These are phyloP conservation scores for Theileria luwenshuni DNA, from an alignment of 169 alveolate species.

Conservation along the genomic window DNA sequence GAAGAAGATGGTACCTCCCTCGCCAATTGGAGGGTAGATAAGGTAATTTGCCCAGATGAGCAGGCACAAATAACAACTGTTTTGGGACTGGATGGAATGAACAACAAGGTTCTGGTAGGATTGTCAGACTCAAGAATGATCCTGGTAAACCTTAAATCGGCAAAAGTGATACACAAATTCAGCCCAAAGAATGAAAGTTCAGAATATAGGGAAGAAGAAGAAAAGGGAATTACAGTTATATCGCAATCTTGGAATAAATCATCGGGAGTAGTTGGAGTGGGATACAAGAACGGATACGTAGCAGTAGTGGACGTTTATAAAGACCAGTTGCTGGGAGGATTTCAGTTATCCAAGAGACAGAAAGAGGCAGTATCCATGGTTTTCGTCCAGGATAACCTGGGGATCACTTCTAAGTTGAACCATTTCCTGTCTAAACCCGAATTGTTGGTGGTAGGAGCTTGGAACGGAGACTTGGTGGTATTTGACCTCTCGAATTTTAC, in stretches of 20 bases:
- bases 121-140: conserved; percentile 60
- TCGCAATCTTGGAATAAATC: conserved; percentile 60
- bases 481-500: conserved; percentile 53
- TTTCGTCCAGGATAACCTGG: conserved; percentile 48
- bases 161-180: conserved; percentile 64
- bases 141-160: conserved; percentile 68
- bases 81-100: conserved; percentile 70
- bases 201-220: conserved; percentile 25
- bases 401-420: conserved; percentile 10
- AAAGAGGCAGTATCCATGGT: conserved; percentile 34
- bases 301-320: conserved; percentile 40
- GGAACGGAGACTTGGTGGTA: conserved; percentile 48
- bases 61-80: conserved; percentile 41
- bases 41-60: conserved; percentile 43
- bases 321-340: conserved; percentile 54
- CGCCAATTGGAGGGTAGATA: conserved; percentile 41
- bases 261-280: conserved; percentile 66
- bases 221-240: conserved; percentile 51
- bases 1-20: conserved; percentile 20
- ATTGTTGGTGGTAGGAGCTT: conserved; percentile 47
- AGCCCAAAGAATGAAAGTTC: conserved; percentile 18
- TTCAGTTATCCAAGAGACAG: conserved; percentile 39
- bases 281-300: conserved; percentile 63
- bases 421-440: conserved; percentile 12
- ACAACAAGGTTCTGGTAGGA: conserved; percentile 67